Evolutionary conservation across 345 rosid species (phyloP).

Genomic region (Hibiscus syriacus): DNA sequence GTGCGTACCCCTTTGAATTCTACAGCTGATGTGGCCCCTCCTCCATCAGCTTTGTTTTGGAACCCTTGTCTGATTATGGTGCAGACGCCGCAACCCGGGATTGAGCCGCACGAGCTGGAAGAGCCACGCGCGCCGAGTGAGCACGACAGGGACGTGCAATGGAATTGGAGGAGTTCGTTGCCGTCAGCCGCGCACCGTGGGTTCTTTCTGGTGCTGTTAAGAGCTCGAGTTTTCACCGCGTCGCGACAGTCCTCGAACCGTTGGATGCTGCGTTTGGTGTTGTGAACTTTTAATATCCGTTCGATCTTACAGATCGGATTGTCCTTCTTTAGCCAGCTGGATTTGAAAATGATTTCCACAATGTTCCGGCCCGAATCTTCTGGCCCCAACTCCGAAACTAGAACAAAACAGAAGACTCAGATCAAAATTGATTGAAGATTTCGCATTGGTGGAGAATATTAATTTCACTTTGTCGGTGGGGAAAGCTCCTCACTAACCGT

Average conservation of each 20-base stretch:
- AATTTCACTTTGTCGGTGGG: constrained; percentile 28
- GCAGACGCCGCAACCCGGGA: constrained; percentile 90
- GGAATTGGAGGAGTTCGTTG: constrained; percentile 83
- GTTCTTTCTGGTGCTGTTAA: constrained; percentile 52
- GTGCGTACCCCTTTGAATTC: constrained; percentile 47
- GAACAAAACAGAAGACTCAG: not conserved
- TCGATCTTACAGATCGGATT: constrained; percentile 78
- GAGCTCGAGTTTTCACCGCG: constrained; percentile 81
- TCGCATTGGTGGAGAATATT: not conserved
- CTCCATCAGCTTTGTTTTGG: constrained; percentile 27
- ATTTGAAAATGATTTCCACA: constrained; percentile 94
- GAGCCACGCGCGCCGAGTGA: constrained; percentile 74
- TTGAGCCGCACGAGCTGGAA: constrained; percentile 63
- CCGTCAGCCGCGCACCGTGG: constrained; percentile 97
- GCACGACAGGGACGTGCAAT: constrained; percentile 77
- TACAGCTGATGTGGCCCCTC: not conserved
- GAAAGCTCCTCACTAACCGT: constrained; percentile 11
- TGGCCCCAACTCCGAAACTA: constrained; percentile 91
- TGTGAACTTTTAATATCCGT: constrained; percentile 91
- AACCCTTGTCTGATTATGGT: constrained; percentile 76
- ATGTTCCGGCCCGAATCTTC: constrained; percentile 97
- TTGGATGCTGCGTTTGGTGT: constrained; percentile 88
- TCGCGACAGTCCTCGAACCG: constrained; percentile 96
- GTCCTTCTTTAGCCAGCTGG: constrained; percentile 94
- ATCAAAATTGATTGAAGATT: not conserved